Evolutionary conservation across 2,329 filamentous ascomycete species (phyloP).

Genomic region (Diaporthe eres): DNA sequence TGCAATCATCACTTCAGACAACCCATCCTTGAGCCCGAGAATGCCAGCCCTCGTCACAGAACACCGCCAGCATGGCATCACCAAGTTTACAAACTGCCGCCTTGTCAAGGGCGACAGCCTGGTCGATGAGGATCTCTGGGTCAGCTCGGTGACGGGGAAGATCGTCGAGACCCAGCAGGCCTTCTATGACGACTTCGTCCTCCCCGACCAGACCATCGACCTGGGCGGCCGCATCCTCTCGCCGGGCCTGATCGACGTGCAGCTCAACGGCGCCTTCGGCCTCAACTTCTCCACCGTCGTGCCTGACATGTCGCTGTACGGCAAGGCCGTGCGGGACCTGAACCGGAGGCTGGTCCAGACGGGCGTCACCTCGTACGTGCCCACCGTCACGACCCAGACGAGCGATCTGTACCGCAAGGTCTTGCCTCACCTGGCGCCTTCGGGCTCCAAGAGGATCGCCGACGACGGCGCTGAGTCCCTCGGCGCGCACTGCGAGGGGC

Average conservation of each 20-base stretch:
- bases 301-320: slow-evolving; percentile 75
- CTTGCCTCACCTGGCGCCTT: slow-evolving; percentile 83
- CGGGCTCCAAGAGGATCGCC: slow-evolving; percentile 70
- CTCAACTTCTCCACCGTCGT: slow-evolving; percentile 89
- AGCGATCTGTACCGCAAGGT: slow-evolving; percentile 86
- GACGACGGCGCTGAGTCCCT: slow-evolving; percentile 86
- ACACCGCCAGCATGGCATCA: slow-evolving; percentile 70
- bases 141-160: slow-evolving; percentile 84
- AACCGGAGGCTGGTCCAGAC: slow-evolving; percentile 80
- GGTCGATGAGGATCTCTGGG: slow-evolving; percentile 87
- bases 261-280: slow-evolving; percentile 92
- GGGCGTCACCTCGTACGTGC: slow-evolving; percentile 87
- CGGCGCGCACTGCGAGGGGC: slow-evolving; percentile 91
- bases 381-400: slow-evolving; percentile 84
- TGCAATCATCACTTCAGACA: not conserved
- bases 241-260: slow-evolving; percentile 90
- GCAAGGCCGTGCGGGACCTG: slow-evolving; percentile 76
- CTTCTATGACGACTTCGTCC: slow-evolving; percentile 77
- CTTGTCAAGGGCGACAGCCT: slow-evolving; percentile 78
- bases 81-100: slow-evolving; percentile 91
- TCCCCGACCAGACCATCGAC: slow-evolving; percentile 83
- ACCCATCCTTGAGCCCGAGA: slow-evolving; percentile 48
- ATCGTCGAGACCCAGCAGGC: slow-evolving; percentile 79
- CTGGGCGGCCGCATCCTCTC: slow-evolving; percentile 86
- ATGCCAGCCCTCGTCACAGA: slow-evolving; percentile 65